These are phyloP conservation scores for Globisporangium splendens DNA, from an alignment of 352 stramenopile genomes.

Conservation along the genomic window DNA sequence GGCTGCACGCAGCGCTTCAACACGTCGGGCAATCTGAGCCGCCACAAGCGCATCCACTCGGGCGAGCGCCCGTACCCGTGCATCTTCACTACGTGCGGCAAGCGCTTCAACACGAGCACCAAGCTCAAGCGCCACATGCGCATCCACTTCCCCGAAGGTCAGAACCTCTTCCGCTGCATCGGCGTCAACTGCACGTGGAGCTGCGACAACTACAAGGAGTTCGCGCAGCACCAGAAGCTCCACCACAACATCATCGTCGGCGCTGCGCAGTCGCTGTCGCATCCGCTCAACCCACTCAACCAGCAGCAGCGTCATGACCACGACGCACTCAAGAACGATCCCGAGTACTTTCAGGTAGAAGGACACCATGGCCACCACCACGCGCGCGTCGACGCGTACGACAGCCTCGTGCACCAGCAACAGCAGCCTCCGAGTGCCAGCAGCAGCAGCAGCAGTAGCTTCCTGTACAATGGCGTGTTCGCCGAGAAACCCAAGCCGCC, in stretches of 20 bases:
- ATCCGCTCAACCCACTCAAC: not conserved
- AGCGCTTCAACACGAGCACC: constrained; percentile 87
- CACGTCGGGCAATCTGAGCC: constrained; percentile 84
- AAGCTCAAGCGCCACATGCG: constrained; percentile 88
- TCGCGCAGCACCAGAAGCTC: constrained; percentile 66
- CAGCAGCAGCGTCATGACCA: not conserved
- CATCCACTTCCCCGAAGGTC: constrained; percentile 78
- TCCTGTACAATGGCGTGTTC: constrained; percentile 28
- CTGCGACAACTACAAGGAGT: constrained; percentile 87
- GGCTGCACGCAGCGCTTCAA: constrained; percentile 81
- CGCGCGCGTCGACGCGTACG: constrained; percentile 9
- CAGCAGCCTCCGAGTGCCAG: constrained; percentile 7
- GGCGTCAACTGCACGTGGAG: constrained; percentile 48
- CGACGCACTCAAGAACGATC: constrained; percentile 9
- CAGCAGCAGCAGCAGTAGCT: constrained; percentile 23
- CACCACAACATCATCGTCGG: constrained; percentile 71
- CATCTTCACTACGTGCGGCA: constrained; percentile 70
- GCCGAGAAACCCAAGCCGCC: constrained; percentile 34
- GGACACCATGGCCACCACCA: constrained; percentile 4
- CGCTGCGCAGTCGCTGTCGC: constrained; percentile 21
- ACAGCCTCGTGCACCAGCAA: constrained; percentile 11
- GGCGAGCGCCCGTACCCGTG: constrained; percentile 81
- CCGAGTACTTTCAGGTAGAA: constrained; percentile 8
- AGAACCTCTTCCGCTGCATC: constrained; percentile 74
- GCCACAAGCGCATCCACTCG: constrained; percentile 86